Evolutionary conservation across 148 eudicot species (phyloP).

Genomic region (Hydrangea macrophylla): DNA sequence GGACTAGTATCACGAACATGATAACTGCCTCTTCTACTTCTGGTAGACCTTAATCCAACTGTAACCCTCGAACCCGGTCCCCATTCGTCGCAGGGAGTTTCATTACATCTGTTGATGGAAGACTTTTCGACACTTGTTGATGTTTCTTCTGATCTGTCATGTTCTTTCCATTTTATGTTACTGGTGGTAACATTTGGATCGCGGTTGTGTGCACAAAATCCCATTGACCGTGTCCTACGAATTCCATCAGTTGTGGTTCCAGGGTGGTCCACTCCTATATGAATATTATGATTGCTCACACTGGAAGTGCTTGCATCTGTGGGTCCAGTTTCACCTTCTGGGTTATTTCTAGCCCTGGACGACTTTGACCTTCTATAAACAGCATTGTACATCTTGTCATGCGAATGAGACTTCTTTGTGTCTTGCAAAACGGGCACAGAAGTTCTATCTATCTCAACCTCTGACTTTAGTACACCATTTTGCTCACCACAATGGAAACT

Average conservation of each 20-base stretch:
- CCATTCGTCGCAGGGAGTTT: slow-evolving; percentile 45
- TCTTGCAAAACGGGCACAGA: slow-evolving; percentile 25
- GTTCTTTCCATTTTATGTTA: slow-evolving; percentile 22
- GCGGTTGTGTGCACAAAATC: slow-evolving; percentile 23
- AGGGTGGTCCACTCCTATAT: slow-evolving; percentile 22
- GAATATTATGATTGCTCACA: slow-evolving; percentile 33
- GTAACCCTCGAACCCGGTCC: slow-evolving; percentile 42
- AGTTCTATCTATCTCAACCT: slow-evolving; percentile 21
- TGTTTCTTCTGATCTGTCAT: slow-evolving; percentile 32
- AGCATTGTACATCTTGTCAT: slow-evolving; percentile 68
- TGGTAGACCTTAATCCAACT: slow-evolving; percentile 67
- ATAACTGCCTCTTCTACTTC: slow-evolving; percentile 67
- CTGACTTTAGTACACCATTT: slow-evolving; percentile 31
- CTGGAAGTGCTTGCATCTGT: slow-evolving; percentile 48
- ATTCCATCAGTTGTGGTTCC: slow-evolving; percentile 29
- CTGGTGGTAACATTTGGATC: slow-evolving; percentile 25
- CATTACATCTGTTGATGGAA: slow-evolving; percentile 35
- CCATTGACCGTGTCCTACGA: slow-evolving; percentile 32
- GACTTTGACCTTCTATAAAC: slow-evolving; percentile 91
- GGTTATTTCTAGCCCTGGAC: slow-evolving; percentile 36
- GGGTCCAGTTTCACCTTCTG: slow-evolving; percentile 35
- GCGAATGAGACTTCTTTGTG: slow-evolving; percentile 31
- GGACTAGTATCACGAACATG: slow-evolving; percentile 49
- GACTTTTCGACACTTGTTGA: slow-evolving; percentile 32
- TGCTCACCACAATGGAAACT: slow-evolving; percentile 23